Evolutionary conservation across 1,284 basidiomycete species (phyloP), one percentile per base, ranked within the genome.

Genomic region (Earliella scabrosa): DNA sequence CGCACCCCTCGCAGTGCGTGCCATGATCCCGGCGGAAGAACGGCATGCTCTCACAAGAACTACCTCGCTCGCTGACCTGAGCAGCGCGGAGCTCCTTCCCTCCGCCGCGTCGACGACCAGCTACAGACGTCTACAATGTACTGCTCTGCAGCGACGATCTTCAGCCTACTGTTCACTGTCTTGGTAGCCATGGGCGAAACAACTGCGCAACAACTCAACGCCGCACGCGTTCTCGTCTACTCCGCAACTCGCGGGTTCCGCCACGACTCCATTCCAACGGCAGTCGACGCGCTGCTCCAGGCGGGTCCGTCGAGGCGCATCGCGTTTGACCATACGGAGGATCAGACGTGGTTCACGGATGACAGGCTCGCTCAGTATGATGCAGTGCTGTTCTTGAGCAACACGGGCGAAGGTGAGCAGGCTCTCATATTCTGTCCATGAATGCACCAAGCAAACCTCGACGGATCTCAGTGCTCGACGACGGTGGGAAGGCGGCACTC

Each of bases 211-310:
- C 61, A 60, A 35, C 20, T 39, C 7, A 58, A 40, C 43, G 50
- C 50, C 29, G 62, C 66, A 7, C 56, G 58, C 41, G 69, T 74
- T 14, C 74, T 85, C n/a, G 78, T 87, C 27, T 86, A 82, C 63
- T 81, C 82, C 4, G 80, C 80, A 6, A 85, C 82, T 0, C 64
- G 68, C 35, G 77, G 75, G 16, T 87, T 79, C 65, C 76, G 88
- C 48, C 91, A 93, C 71, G 90, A 91, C 64, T 90, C 87, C 2
- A 93, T 93, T 55, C 89, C 90, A 0, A 85, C 82, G 2, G 86
- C 86, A 21, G 82, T 86, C 34, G 70, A 79, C 38, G 84, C 85
- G 1, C 77, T 92, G 44, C 70, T 76, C 23, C 61, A 72, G 0
- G 73, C 81, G 5, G 78, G 82, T 39, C 60, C 72, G 8, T 58